Base-by-base conservation (phyloP, 2,329 filamentous ascomycete species). In the Verticillium albo-atrum region DNA sequence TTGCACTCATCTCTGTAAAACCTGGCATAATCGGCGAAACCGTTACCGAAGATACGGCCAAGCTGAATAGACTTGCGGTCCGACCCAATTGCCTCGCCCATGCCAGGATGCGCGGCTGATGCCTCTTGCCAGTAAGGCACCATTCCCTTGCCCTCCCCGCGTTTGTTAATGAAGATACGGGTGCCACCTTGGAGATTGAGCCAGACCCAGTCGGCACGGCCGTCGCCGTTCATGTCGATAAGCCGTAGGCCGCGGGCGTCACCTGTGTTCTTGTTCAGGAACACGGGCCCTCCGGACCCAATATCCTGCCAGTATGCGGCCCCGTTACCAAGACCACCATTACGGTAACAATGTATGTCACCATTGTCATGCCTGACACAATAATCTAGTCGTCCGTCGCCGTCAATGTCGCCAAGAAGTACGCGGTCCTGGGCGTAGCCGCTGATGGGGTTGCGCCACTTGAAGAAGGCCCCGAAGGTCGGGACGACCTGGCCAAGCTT, bases 361-460 rank as follows among this genome's bases (percentile, higher is more conserved):
- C 70, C 71, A 23, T 60, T 61, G 14, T 60, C 63, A 1, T 64
- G 63, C 2, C 70, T 52, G 4, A 67, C 54, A 42, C 70, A 70
- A 56, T 71, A 76, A 60, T 77, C 75, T 0, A 67, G 53, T 0
- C 73, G 66, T 1, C 74, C 73, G 56, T 77, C 69, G 4, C 65
- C 68, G 54, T 72, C 71, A 20, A 72, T 62, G 53, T 70, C 54
- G 20, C 54, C 54, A 10, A 55, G 30, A 4, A 15, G 30, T 10
- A 55, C 54, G 32, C 54, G 54, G 32, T 55, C 54, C 7, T 55
- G 54, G 12, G 23, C n/a, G 20, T 55, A 42, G 9, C 32, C 54
- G 17, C 15, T 15, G 15, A 54, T 54, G 28, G 52, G 26, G 14
- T 35, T 34, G 4, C 52, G 52, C 52, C 52, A 54, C 52, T 54